phyloP scores from a whole-genome alignment of 345 rosid genomes.

The Gossypium arboreum region DNA sequence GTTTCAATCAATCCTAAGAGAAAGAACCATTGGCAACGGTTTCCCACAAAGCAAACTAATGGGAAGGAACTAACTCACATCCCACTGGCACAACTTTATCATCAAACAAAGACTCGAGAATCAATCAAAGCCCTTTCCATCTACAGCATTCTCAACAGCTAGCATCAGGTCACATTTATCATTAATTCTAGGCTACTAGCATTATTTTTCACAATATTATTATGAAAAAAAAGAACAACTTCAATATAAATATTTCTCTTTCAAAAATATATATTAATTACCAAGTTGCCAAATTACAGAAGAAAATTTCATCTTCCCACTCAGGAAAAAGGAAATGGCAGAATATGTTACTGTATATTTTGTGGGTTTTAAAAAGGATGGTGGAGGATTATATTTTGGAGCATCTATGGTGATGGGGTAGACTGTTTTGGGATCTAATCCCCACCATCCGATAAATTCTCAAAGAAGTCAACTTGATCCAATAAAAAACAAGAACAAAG shows the following conservation, averaged over 20 bases:
- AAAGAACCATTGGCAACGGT: no score
- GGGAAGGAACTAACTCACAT: no score
- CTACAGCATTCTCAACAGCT: neutral
- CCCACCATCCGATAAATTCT: conserved; percentile 37
- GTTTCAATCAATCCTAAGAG: no score
- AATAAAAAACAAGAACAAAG: conserved; percentile 20
- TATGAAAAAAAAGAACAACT: conserved; percentile 13
- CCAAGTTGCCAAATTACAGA: conserved; percentile 31
- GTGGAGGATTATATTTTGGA: conserved; percentile 18
- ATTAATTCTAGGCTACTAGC: neutral
- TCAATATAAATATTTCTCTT: conserved; percentile 9
- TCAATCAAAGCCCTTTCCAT: neutral
- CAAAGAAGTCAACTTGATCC: conserved; percentile 24
- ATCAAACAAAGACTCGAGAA: neutral
- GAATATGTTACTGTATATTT: conserved; percentile 28
- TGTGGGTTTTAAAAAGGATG: conserved; percentile 13
- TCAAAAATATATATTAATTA: conserved; percentile 15
- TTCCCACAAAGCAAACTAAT: no score
- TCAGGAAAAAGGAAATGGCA: neutral
- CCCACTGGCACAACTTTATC: no score
- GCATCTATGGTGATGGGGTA: conserved; percentile 25
- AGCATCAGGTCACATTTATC: neutral
- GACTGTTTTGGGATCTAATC: conserved; percentile 37
- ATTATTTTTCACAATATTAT: neutral
- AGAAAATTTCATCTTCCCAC: conserved; percentile 24